phyloP scores from a whole-genome alignment of 2,329 filamentous ascomycete species.

The Aureobasidium lini region DNA sequence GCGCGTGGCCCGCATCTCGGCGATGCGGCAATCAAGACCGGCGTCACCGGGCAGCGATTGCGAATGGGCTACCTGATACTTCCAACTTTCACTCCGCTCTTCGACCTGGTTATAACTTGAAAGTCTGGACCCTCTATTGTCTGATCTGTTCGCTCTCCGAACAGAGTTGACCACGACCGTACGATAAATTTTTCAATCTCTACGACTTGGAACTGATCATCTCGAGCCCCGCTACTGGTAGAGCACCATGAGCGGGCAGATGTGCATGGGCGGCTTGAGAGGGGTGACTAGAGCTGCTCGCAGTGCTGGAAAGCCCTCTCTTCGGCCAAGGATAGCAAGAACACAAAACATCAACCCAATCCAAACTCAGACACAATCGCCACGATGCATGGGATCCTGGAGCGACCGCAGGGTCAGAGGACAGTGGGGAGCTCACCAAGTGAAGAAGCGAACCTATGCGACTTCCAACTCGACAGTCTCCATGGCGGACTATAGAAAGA shows the following conservation, averaged over 20 bases:
- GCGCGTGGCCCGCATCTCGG: background rate
- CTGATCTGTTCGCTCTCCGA: background rate
- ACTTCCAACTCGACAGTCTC: constrained; percentile 20
- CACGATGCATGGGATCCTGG: constrained; percentile 9
- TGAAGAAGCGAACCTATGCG: background rate
- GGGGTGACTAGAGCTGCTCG: background rate
- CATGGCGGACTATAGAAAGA: constrained; percentile 24
- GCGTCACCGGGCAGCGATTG: background rate
- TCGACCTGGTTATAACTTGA: background rate
- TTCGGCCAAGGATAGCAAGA: background rate
- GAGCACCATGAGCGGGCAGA: constrained; percentile 4
- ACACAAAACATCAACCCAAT: background rate
- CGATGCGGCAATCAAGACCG: background rate
- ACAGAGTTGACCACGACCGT: background rate
- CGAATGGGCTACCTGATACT: background rate
- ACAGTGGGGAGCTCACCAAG: background rate
- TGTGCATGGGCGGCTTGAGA: constrained; percentile 1
- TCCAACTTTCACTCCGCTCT: background rate
- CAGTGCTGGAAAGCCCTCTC: background rate
- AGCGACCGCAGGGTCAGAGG: constrained; percentile 4
- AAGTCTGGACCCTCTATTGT: background rate
- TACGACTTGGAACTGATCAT: background rate
- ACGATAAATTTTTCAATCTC: background rate
- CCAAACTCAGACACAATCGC: background rate
- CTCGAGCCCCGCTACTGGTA: background rate